Conservation (phyloP, 192 early-diverging fungal genomes). For the Chytriomyces sp. region DNA sequence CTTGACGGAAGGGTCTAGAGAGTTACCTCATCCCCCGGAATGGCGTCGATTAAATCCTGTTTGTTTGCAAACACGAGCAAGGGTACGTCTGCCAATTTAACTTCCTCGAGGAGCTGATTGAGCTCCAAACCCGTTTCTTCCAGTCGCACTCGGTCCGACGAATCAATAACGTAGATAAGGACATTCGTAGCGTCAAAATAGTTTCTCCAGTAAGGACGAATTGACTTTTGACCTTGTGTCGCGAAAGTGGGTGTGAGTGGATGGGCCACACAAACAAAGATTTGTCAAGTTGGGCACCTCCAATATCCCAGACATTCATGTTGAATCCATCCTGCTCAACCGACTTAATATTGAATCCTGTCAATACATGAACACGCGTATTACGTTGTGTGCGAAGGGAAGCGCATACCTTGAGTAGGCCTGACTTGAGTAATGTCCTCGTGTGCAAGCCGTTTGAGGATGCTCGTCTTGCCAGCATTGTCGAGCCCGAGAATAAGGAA, state of each 20-base stretch:
- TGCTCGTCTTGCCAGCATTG: conserved; percentile 63
- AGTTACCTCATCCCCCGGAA: conserved; percentile 55
- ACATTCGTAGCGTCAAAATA: conserved; percentile 67
- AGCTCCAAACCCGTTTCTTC: conserved; percentile 81
- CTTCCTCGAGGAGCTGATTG: conserved; percentile 77
- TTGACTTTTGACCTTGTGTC: conserved; percentile 54
- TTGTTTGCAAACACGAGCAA: conserved; percentile 98
- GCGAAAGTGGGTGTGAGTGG: not conserved
- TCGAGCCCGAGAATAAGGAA: conserved; percentile 64
- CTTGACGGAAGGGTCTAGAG: not conserved
- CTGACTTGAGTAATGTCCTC: conserved; percentile 63
- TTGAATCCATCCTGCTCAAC: conserved; percentile 61
- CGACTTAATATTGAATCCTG: conserved; percentile 62
- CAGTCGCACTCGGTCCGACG: conserved; percentile 81
- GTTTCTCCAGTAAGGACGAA: conserved; percentile 64
- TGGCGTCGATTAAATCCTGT: conserved; percentile 77
- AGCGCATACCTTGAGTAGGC: conserved; percentile 52
- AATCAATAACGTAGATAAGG: conserved; percentile 94
- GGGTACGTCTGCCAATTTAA: conserved; percentile 86
- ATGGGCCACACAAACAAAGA: not conserved
- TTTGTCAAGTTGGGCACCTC: conserved; percentile 32
- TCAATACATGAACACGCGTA: not conserved
- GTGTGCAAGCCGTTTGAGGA: conserved; percentile 54
- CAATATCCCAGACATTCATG: conserved; percentile 68
- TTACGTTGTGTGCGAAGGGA: not conserved